Evolutionary conservation across 2,329 filamentous ascomycete species (phyloP), one percentile per base, ranked within the genome.

Genomic region (Xenosphaeropsis pyriputrescens): DNA sequence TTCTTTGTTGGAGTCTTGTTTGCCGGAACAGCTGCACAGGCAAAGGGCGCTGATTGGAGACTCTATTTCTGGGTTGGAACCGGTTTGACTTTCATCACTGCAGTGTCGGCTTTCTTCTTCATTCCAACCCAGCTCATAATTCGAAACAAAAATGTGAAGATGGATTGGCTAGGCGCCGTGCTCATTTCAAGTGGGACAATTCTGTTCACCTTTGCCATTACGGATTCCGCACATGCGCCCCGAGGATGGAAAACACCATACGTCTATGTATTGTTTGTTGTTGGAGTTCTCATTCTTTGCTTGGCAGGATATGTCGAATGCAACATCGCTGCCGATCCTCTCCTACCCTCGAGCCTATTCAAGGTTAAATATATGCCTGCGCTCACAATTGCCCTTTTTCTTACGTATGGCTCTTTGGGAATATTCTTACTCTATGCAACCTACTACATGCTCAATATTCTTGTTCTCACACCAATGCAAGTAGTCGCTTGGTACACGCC

Each of bases 191-290:
- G 68, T 0, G 82, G 78, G 0, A 56, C 86, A 11, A 64, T 81
- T 2, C 64, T 91, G 18, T 63, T 85, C 44, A 77, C 85, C 0
- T 89, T 78, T 48, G 79, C 82, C 0, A 70, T 91, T 37, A 86
- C 82, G 0, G 77, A 85, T 35, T 77, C 75, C 6, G 70, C 75
- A 0, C 74, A 84, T 52, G 79, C 79, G 0, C 69, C 75, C 0
- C 53, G 74, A 2, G 72, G 77, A 2, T 89, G 83, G 81, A 62
- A 57, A n/a, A 84, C 78, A 0, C 77, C 79, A 1, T 85, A 85
- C 45, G 76, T 89, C 29, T 70, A 71, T 31, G 61, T 76, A 8
- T 72, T 75, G 0, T 69, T 89, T 34, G 58, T 75, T 3, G 30
- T 80, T 1, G 83, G 83, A 0, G 57, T 68, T 5, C 40, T 83